A percentile compares a stretch with the other conserved stretches of the same genome.
Evolutionary conservation across 192 early-diverging fungal genomes (phyloP).

Genomic region (Entrophospora sp.): DNA sequence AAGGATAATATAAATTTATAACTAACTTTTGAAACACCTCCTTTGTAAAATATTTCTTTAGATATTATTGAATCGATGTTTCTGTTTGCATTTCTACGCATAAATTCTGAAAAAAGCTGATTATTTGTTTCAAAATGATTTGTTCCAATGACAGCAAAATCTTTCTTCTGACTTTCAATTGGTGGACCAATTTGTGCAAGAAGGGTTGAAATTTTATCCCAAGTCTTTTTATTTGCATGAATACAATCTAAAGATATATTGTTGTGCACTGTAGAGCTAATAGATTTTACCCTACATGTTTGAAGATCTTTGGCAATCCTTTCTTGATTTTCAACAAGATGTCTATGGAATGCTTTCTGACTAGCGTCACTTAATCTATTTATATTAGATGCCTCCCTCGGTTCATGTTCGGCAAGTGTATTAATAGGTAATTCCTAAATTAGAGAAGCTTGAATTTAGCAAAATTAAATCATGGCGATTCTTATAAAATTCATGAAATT

Average conservation of each 20-base stretch:
- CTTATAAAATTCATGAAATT: no score
- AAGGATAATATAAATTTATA: no score
- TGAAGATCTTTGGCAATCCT: slow-evolving; percentile 60
- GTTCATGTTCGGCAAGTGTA: background rate
- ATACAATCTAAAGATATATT: slow-evolving; percentile 8
- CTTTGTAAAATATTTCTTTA: slow-evolving; percentile 75
- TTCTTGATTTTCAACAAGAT: slow-evolving; percentile 61
- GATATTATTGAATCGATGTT: slow-evolving; percentile 57
- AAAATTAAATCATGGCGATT: background rate
- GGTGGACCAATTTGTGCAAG: slow-evolving; percentile 84
- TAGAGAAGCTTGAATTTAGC: no score
- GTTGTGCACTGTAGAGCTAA: background rate
- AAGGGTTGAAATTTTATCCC: slow-evolving; percentile 74
- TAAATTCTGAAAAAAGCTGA: slow-evolving; percentile 53
- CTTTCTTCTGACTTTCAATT: slow-evolving; percentile 50
- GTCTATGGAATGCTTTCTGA: slow-evolving; percentile 44
- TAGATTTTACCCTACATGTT: slow-evolving; percentile 32
- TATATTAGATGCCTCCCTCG: slow-evolving; percentile 17
- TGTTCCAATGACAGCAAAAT: slow-evolving; percentile 24
- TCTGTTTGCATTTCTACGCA: slow-evolving; percentile 60
- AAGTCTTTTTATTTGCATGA: slow-evolving; percentile 53
- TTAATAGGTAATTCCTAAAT: no score
- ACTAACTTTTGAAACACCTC: slow-evolving; percentile 58
- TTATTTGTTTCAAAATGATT: slow-evolving; percentile 40
- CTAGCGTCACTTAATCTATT: slow-evolving; percentile 31